A percentile compares a stretch with the other conserved stretches of the same genome.
Evolutionary conservation across 768 basidiomycete species (phyloP).

Genomic region (Tylopilus sp.): DNA sequence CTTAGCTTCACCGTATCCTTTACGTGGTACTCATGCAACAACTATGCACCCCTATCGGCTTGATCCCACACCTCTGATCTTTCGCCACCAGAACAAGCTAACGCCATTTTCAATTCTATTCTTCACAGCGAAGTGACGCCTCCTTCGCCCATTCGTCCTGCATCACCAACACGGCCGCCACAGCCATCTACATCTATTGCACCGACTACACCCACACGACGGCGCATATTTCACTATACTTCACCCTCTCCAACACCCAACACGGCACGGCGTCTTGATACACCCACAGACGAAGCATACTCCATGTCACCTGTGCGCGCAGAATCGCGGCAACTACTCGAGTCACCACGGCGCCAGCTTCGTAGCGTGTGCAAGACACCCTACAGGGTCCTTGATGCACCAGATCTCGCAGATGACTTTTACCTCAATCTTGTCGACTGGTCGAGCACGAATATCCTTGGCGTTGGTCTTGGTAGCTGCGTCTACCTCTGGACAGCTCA

Average conservation of each 20-base stretch:
- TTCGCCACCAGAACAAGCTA: constrained; percentile 66
- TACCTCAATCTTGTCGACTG: constrained; percentile 98
- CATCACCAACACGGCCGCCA: constrained; percentile 56
- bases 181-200: constrained; percentile 34
- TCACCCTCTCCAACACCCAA: constrained; percentile 58
- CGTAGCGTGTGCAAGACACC: constrained; percentile 91
- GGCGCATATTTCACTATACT: constrained; percentile 67
- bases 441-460: constrained; percentile 93
- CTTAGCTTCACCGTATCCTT: not conserved
- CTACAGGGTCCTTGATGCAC: constrained; percentile 95
- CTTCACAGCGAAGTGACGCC: constrained; percentile 78
- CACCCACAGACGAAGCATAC: constrained; percentile 84
- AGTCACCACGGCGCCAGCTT: constrained; percentile 77
- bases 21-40: constrained; percentile 2
- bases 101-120: constrained; percentile 74
- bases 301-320: constrained; percentile 87
- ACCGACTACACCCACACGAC: constrained; percentile 44
- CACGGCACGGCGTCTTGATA: constrained; percentile 57
- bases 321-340: constrained; percentile 75
- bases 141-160: constrained; percentile 55
- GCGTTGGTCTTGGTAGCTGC: constrained; percentile 86
- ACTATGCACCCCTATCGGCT: constrained; percentile 14
- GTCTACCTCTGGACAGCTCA: constrained; percentile 98
- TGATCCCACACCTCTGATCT: constrained; percentile 13
- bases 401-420: constrained; percentile 96